phyloP scores from a whole-genome alignment of 139 green algal genomes.

The Volvox africanus region DNA sequence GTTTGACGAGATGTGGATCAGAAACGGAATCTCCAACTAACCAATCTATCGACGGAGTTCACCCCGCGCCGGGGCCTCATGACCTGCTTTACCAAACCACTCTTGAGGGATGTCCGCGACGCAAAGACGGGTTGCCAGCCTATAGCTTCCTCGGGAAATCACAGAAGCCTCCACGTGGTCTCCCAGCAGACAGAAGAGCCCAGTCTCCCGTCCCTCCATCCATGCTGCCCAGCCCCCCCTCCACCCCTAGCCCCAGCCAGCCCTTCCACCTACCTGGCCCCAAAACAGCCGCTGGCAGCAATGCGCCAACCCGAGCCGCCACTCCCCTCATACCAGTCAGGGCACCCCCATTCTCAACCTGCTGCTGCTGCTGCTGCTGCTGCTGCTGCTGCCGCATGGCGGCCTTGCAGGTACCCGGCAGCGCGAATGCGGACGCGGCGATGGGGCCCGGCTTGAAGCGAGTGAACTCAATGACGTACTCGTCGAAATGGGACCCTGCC shows the following conservation, averaged over 20 bases:
- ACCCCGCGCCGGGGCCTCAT: too few species aligned
- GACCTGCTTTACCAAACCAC: too few species aligned
- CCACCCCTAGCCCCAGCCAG: background rate
- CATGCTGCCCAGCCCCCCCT: background rate
- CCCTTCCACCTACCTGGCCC: background rate
- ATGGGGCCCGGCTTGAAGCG: conserved; percentile 50
- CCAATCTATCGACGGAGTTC: too few species aligned
- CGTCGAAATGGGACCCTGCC: conserved; percentile 51
- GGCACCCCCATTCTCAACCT: background rate
- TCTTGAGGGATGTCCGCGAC: too few species aligned
- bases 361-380: background rate
- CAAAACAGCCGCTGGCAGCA: conserved; percentile 46
- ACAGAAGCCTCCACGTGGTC: too few species aligned
- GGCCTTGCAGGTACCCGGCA: conserved; percentile 44
- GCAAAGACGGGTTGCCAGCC: too few species aligned
- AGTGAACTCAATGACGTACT: conserved; percentile 63
- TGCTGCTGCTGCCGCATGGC: background rate
- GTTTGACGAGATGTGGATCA: too few species aligned
- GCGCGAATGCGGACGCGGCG: conserved; percentile 29
- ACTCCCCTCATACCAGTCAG: background rate
- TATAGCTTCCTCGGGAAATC: too few species aligned
- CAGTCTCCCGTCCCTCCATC: background rate
- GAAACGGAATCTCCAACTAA: too few species aligned
- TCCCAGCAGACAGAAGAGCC: too few species aligned
- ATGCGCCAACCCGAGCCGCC: background rate